Evolutionary conservation across 805 yeast species (phyloP).

Genomic region (Wickerhamiella shivajii): DNA sequence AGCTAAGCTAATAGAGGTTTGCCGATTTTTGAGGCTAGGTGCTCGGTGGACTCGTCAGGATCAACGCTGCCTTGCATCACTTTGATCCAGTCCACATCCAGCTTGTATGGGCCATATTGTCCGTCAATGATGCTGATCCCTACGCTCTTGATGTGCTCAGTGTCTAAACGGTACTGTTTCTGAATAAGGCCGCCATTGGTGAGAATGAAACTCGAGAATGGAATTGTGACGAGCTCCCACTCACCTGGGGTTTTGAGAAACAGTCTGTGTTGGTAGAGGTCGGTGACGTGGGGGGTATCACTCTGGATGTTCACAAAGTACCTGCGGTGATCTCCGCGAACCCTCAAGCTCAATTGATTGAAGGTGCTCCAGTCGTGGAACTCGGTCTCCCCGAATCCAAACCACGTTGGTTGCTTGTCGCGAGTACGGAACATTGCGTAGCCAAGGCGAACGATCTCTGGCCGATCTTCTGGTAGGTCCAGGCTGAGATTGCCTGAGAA

Average conservation of each 20-base stretch:
- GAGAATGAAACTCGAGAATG: conserved; percentile 63
- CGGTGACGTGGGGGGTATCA: conserved; percentile 62
- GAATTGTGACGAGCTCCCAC: conserved; percentile 75
- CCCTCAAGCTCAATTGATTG: conserved; percentile 49
- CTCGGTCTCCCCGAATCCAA: conserved; percentile 27
- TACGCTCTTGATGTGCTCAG: conserved; percentile 48
- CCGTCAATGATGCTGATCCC: conserved; percentile 70
- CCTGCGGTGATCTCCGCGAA: conserved; percentile 59
- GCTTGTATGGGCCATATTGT: conserved; percentile 58
- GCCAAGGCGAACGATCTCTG: conserved; percentile 49
- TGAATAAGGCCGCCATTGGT: conserved; percentile 70
- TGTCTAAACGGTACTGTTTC: conserved; percentile 43
- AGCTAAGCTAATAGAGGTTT: too few species aligned
- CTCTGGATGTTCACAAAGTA: conserved; percentile 72
- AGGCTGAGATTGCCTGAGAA: conserved; percentile 58
- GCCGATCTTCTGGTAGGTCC: conserved; percentile 51
- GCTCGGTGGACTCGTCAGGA: conserved; percentile 1
- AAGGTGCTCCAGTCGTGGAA: conserved; percentile 61
- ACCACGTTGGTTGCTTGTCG: conserved; percentile 37
- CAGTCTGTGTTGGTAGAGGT: conserved; percentile 67
- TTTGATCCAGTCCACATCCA: conserved; percentile 59
- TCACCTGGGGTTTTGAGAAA: conserved; percentile 55
- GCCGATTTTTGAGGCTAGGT: too few species aligned
- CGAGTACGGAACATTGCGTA: conserved; percentile 75
- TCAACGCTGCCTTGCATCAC: conserved; percentile 28